Conservation (phyloP, 352 stramenopile species). For the Phytophthora capsici region DNA sequence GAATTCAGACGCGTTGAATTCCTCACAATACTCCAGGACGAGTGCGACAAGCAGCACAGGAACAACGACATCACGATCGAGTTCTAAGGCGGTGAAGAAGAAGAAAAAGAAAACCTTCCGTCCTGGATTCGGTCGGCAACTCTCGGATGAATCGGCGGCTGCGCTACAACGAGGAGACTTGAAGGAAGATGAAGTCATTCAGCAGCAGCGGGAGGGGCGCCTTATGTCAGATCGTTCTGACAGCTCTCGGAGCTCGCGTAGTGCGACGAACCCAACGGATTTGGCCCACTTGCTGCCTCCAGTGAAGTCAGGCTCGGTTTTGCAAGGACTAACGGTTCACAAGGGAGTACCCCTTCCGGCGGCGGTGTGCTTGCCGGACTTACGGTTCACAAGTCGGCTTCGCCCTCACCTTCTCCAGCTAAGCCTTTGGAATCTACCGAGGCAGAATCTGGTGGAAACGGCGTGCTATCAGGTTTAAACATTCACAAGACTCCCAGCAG, state of each 20-base stretch:
- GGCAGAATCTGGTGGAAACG: conserved; percentile 31
- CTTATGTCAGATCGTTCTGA: conserved; percentile 35
- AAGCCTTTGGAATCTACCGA: conserved; percentile 28
- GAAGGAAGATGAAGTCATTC: conserved; percentile 73
- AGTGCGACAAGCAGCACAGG: conserved; percentile 40
- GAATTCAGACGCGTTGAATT: conserved; percentile 6
- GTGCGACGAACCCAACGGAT: conserved; percentile 56
- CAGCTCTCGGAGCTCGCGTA: conserved; percentile 35
- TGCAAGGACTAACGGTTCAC: conserved; percentile 73
- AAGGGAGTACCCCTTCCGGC: conserved; percentile 19
- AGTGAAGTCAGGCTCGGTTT: conserved; percentile 59
- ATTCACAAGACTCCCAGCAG: conserved; percentile 41
- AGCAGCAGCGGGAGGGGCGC: conserved; percentile 41
- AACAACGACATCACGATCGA: conserved; percentile 37
- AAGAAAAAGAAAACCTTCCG: conserved; percentile 90
- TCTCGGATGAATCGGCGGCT: conserved; percentile 85
- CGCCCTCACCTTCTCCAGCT: conserved; percentile 40
- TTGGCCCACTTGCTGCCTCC: conserved; percentile 72
- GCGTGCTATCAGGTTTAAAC: conserved; percentile 61
- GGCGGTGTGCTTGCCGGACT: conserved; percentile 69
- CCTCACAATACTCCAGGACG: conserved; percentile 30
- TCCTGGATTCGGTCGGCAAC: conserved; percentile 78
- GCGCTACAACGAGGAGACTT: conserved; percentile 80
- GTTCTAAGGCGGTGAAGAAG: conserved; percentile 64
- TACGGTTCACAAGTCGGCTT: conserved; percentile 61